phyloP scores from a whole-genome alignment of 2,329 filamentous ascomycete genomes.

The Cordyceps cateniannulata region DNA sequence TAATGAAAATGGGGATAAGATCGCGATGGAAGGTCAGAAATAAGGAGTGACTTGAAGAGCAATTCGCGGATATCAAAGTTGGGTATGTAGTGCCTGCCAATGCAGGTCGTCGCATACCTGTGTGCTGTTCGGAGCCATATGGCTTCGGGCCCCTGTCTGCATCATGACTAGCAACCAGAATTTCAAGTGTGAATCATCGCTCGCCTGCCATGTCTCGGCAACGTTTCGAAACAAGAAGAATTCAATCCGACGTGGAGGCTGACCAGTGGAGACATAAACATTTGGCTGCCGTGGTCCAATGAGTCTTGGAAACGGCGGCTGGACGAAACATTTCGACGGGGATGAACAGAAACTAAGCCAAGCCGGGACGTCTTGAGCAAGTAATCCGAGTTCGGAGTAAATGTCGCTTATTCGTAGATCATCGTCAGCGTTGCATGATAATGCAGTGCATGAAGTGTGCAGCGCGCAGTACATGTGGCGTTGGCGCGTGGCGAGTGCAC shows the following conservation, averaged over 20 bases:
- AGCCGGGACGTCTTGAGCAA: not conserved
- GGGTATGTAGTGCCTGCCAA: not conserved
- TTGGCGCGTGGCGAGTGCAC: not conserved
- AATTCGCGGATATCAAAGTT: not conserved
- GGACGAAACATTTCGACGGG: not conserved
- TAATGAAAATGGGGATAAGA: not conserved
- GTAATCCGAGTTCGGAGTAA: not conserved
- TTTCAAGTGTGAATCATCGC: not conserved
- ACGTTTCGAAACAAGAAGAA: not conserved
- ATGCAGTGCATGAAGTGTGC: not conserved
- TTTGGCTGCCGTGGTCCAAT: not conserved
- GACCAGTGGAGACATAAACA: constrained; percentile 15
- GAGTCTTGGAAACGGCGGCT: not conserved
- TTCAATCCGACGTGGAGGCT: not conserved
- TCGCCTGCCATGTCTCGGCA: not conserved
- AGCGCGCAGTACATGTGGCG: not conserved
- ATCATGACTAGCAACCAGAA: no score
- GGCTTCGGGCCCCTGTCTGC: no score
- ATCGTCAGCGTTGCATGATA: not conserved
- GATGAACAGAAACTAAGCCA: not conserved
- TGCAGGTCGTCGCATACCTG: no score
- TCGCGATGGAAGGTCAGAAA: not conserved
- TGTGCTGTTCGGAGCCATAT: no score
- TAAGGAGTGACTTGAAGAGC: not conserved
- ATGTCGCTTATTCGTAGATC: not conserved